phyloP scores from a whole-genome alignment of 352 stramenopile genomes.

The Blastocystis sp. region DNA sequence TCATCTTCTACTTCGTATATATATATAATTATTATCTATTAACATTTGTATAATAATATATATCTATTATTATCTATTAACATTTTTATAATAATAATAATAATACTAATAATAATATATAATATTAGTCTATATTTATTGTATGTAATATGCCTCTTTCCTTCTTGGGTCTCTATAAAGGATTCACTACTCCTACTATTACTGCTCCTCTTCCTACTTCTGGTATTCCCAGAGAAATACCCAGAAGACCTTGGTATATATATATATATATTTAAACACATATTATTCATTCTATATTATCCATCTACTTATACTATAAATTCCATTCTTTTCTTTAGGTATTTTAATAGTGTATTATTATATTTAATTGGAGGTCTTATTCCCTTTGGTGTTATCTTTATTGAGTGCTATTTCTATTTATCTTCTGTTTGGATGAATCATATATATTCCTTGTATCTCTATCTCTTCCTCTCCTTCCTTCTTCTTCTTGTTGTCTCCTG shows the following conservation, averaged over 20 bases:
- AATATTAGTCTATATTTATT: too few relatives aligned
- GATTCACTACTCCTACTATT: conserved; percentile 72
- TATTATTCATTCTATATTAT: too few relatives aligned
- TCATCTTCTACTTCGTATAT: too few relatives aligned
- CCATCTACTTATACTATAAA: too few relatives aligned
- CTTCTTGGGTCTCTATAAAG: conserved; percentile 91
- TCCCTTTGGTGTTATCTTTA: conserved; percentile 94
- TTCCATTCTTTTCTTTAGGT: too few relatives aligned
- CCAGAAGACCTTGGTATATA: conserved; percentile 95
- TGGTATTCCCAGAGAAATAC: conserved; percentile 90
- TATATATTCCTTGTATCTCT: conserved; percentile 98
- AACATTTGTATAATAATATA: too few relatives aligned
- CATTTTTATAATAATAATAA: too few relatives aligned
- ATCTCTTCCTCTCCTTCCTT: conserved; percentile 87
- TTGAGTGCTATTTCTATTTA: conserved; percentile 98
- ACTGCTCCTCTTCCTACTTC: conserved; percentile 73
- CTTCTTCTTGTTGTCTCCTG: conserved; percentile 92
- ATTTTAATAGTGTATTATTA: conserved; percentile 63
- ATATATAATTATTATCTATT: too few relatives aligned
- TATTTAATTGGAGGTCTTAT: conserved; percentile 82
- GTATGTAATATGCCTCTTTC: conserved; percentile 93
- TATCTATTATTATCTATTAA: too few relatives aligned
- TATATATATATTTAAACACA: too few relatives aligned
- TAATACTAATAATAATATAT: too few relatives aligned
- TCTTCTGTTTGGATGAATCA: conserved; percentile 82